These are phyloP conservation scores for Musa troglodytarum DNA, from an alignment of 176 grass and related monocot genomes.

Conservation along the genomic window DNA sequence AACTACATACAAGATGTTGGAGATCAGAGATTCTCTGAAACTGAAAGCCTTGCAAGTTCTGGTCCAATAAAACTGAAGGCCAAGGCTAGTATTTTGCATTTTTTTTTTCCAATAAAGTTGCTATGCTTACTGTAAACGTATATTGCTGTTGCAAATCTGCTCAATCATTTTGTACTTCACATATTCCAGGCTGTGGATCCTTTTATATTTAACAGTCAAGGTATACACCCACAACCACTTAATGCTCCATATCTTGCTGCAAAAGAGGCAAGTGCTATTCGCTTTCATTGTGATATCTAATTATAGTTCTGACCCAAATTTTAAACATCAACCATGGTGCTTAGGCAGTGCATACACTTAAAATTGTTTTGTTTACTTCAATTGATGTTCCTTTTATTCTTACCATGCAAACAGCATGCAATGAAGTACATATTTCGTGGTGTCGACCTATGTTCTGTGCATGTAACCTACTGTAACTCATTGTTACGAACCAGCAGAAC, in stretches of 20 bases:
- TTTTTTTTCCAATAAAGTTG: conserved; percentile 8
- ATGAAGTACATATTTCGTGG: no score
- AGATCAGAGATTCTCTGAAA: conserved; percentile 48
- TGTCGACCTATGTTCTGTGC: no score
- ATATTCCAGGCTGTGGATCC: conserved; percentile 32
- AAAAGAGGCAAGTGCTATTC: conserved; percentile 46
- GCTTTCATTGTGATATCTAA: no score
- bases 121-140: conserved; percentile 3
- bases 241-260: conserved; percentile 41
- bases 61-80: conserved; percentile 41
- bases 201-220: conserved; percentile 49
- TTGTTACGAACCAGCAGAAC: no score
- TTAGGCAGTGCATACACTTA: no score
- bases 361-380: no score
- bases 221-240: conserved; percentile 49
- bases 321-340: no score
- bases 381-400: no score
- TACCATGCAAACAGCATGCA: no score
- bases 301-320: no score
- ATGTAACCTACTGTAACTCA: no score
- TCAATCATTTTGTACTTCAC: neutral
- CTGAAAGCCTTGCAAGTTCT: conserved; percentile 28
- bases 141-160: neutral
- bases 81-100: conserved; percentile 34
- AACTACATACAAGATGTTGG: conserved; percentile 53